Evolutionary conservation across 139 green algal species (phyloP).

Genomic region (Coccomyxa sp.): DNA sequence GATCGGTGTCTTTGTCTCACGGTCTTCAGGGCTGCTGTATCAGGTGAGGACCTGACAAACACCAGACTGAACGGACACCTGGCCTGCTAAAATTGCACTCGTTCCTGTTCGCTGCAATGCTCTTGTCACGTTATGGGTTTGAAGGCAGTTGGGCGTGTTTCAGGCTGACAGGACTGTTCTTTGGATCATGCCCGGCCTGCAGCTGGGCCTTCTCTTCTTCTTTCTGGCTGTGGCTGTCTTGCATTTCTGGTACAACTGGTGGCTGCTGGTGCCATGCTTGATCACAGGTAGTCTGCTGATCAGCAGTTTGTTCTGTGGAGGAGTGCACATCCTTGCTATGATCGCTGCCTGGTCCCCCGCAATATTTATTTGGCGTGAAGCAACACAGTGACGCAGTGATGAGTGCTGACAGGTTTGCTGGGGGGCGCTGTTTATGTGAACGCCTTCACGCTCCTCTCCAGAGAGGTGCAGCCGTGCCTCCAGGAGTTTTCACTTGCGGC

Average conservation of each 20-base stretch:
- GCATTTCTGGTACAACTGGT: conserved; percentile 43
- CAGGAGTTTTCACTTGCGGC: conserved; percentile 53
- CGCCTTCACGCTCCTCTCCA: conserved; percentile 48
- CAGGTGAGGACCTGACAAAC: conserved; percentile 9
- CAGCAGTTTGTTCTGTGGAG: background rate
- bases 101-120: background rate
- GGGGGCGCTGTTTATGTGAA: conserved; percentile 66
- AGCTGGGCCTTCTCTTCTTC: conserved; percentile 50
- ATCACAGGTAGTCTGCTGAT: conserved; percentile 18
- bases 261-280: conserved; percentile 45
- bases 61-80: background rate
- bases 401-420: conserved; percentile 36
- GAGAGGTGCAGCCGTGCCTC: conserved; percentile 27
- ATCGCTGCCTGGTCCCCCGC: too few species aligned
- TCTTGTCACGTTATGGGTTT: background rate
- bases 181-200: conserved; percentile 54
- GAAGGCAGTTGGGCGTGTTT: background rate
- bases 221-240: conserved; percentile 37
- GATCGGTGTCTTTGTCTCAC: conserved; percentile 54
- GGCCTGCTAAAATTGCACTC: background rate
- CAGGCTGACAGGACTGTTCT: conserved; percentile 32
- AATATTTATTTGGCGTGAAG: too few species aligned
- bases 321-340: too few species aligned
- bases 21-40: conserved; percentile 53
- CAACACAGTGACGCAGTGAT: too few species aligned